phyloP scores from a whole-genome alignment of 2,329 filamentous ascomycete species.

The Trichoderma atrobrunneum region DNA sequence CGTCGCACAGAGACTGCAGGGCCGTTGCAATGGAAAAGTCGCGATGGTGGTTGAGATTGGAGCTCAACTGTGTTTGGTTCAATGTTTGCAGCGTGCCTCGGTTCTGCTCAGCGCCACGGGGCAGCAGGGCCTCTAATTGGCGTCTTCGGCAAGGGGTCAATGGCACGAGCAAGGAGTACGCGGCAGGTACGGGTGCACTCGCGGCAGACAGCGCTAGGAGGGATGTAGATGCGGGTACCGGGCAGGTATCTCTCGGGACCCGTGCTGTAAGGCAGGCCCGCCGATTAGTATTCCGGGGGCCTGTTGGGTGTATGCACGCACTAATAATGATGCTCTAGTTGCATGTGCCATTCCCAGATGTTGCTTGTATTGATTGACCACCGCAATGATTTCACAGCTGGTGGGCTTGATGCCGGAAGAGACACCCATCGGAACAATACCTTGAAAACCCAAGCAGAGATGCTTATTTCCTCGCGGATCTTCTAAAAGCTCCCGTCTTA shows the following conservation, averaged over 20 bases:
- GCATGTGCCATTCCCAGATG: not conserved
- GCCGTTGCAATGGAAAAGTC: not conserved
- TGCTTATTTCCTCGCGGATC: not conserved
- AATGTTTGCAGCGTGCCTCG: conserved; percentile 7
- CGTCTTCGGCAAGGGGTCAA: not conserved
- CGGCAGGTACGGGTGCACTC: not conserved
- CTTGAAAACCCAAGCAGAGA: not conserved
- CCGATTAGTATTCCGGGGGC: not conserved
- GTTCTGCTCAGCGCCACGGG: conserved; percentile 11
- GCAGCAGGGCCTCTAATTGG: conserved; percentile 7
- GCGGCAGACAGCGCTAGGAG: not conserved
- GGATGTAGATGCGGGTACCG: not conserved
- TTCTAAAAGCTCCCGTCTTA: not conserved
- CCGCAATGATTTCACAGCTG: not conserved
- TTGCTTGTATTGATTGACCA: too few relatives aligned
- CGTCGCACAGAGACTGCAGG: not conserved
- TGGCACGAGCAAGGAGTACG: not conserved
- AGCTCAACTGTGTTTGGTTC: not conserved
- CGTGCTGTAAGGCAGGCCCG: not conserved
- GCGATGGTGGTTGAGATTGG: conserved; percentile 4
- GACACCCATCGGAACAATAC: not conserved
- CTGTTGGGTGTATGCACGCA: not conserved
- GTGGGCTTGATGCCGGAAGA: not conserved
- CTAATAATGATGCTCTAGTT: not conserved
- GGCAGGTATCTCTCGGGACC: not conserved